Percentiles rank a stretch among this genome's conserved stretches.
Evolutionary conservation across 1,284 basidiomycete genomes (phyloP).

Genomic region (Cerioporus squamosus): DNA sequence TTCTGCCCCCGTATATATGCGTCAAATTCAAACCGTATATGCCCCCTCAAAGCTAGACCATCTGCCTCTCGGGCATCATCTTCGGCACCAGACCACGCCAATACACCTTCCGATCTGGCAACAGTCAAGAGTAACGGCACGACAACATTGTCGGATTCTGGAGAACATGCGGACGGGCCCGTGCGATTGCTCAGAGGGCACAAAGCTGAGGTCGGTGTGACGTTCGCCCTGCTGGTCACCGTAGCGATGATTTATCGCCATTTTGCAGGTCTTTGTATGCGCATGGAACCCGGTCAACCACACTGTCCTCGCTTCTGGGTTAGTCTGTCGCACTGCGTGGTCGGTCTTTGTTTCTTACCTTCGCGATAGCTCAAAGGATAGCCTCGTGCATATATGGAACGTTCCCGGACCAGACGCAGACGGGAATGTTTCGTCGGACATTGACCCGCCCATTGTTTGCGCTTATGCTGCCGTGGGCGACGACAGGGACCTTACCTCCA

Average conservation of each 20-base stretch:
- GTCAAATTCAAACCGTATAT: slow-evolving; percentile 3
- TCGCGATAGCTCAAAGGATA: slow-evolving; percentile 70
- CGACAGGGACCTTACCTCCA: slow-evolving; percentile 66
- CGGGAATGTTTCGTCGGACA: slow-evolving; percentile 15
- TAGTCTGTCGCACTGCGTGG: slow-evolving; percentile 25
- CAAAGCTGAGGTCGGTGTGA: slow-evolving; percentile 57
- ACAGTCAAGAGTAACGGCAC: background rate
- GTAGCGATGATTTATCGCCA: background rate
- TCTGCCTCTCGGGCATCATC: slow-evolving; percentile 1
- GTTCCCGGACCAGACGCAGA: slow-evolving; percentile 47
- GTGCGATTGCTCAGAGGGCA: slow-evolving; percentile 62
- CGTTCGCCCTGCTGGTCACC: background rate
- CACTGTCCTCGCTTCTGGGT: slow-evolving; percentile 76
- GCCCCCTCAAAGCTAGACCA: slow-evolving; percentile 13
- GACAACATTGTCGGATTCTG: background rate
- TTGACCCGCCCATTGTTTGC: slow-evolving; percentile 50
- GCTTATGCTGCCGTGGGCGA: slow-evolving; percentile 51
- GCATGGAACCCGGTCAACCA: slow-evolving; percentile 76
- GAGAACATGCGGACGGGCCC: slow-evolving; percentile 29
- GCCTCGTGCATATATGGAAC: slow-evolving; percentile 77
- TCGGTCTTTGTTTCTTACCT: background rate
- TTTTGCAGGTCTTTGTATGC: slow-evolving; percentile 75
- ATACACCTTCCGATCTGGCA: background rate
- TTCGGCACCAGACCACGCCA: background rate
- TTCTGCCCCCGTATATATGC: slow-evolving; percentile 5